Conservation (phyloP, 345 rosid species). For the Tarenaya hassleriana region DNA sequence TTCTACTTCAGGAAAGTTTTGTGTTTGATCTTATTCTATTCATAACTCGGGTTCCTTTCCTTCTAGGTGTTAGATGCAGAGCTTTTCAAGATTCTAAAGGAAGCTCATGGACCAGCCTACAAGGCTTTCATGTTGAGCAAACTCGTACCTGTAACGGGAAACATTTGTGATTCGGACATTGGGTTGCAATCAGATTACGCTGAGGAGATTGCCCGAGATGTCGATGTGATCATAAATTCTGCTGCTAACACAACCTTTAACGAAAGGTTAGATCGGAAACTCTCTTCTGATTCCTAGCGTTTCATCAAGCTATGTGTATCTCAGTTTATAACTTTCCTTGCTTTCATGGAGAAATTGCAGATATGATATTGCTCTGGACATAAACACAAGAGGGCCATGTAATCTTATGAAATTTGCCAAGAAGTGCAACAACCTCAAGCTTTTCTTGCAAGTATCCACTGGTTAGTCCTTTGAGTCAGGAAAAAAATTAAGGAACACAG, state of each 20-base stretch:
- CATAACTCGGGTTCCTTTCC: conserved; percentile 16
- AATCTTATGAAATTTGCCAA: conserved; percentile 65
- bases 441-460: conserved; percentile 78
- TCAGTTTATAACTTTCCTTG: no score
- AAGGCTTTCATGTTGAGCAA: conserved; percentile 70
- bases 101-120: conserved; percentile 70
- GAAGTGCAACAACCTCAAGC: conserved; percentile 58
- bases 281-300: no score
- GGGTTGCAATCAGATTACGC: conserved; percentile 62
- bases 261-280: conserved; percentile 41
- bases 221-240: conserved; percentile 65
- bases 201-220: conserved; percentile 47
- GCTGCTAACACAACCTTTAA: conserved; percentile 82
- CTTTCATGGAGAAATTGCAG: conserved; percentile 31
- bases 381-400: conserved; percentile 65
- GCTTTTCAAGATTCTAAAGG: conserved; percentile 65
- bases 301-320: no score
- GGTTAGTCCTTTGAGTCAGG: conserved; percentile 27
- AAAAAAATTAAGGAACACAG: background rate
- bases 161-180: conserved; percentile 55
- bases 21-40: background rate
- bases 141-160: conserved; percentile 78
- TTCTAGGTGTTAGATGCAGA: conserved; percentile 67
- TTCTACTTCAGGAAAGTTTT: background rate
- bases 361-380: conserved; percentile 67